Percentiles rank a stretch among this genome's conserved stretches.
These are phyloP conservation scores for Nitzschia palea DNA, from an alignment of 108 stramenopile genomes.

Conservation along the genomic window DNA sequence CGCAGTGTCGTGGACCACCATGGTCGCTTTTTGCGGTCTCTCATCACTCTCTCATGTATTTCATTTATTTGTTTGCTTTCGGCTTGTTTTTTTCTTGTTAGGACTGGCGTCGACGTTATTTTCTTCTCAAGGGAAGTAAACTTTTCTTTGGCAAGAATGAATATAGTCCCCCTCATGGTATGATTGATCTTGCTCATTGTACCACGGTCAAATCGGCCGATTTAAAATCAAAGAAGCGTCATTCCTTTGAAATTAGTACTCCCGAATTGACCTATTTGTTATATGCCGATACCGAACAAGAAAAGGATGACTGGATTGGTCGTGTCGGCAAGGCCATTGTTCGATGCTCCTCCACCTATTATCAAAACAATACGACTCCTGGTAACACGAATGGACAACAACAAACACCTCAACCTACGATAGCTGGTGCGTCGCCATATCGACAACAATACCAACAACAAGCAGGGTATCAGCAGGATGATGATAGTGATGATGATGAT, in stretches of 20 bases:
- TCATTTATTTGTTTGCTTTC: too few relatives aligned
- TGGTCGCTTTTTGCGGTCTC: too few relatives aligned
- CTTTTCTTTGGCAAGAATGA: conserved; percentile 93
- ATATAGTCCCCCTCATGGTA: conserved; percentile 78
- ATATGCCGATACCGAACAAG: conserved; percentile 98
- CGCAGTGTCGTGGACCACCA: too few relatives aligned
- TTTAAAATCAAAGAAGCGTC: conserved; percentile 91
- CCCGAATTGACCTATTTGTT: conserved; percentile 92
- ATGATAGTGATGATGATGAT: conserved; percentile 77
- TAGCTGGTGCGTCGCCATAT: background rate
- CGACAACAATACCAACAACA: conserved; percentile 7
- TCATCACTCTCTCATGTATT: too few relatives aligned
- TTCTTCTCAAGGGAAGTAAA: conserved; percentile 97
- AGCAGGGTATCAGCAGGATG: conserved; percentile 32
- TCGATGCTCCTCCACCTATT: conserved; percentile 83
- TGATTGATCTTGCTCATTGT: conserved; percentile 94
- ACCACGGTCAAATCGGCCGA: conserved; percentile 99
- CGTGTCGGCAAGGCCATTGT: conserved; percentile 98
- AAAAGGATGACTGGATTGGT: conserved; percentile 99
- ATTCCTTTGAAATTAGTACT: conserved; percentile 98
- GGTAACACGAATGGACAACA: conserved; percentile 16
- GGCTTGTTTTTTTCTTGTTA: too few relatives aligned
- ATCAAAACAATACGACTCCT: conserved; percentile 32
- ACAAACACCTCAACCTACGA: background rate
- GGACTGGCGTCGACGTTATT: conserved; percentile 98